Evolutionary conservation across 768 basidiomycete species (phyloP), one percentile per base, ranked within the genome.

Genomic region (Termitomyces heimii): DNA sequence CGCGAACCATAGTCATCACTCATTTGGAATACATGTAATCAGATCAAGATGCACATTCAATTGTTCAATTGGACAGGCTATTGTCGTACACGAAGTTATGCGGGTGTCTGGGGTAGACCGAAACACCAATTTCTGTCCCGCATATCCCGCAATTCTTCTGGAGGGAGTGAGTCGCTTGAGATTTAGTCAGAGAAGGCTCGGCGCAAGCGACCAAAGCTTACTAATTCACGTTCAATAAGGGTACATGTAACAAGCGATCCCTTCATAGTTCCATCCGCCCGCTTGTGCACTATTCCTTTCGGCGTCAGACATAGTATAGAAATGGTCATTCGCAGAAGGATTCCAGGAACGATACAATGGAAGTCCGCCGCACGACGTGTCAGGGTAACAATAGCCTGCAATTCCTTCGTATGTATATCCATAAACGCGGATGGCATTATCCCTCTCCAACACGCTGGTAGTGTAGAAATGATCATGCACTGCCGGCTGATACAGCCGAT

Each of bases 391-490:
- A 39, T 60, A 62, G 9, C 61, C 67, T 14, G 57, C 57, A 22
- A 63, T 53, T 5, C 65, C 63, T 47, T 67, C 56, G 18, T 14
- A 50, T 13, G 6, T 37, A 45, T 63, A 61, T 34, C 60, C 66
- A 18, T 54, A 46, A 7, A 40, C 14, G 24, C 29, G 37, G 12
- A 62, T 34, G 8, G 63, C 64, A 20, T 43, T 52, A 24, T 60
- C 59, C 43, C 56, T 54, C 50, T 65, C 66, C 9, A 45, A 32
- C 1, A 50, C 57, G 8, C 34, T 45, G 3, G 60, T 62, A 18
- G 67, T 68, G 44, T 68, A 68, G 26, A 66, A 65, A 50, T 68
- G 67, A 50, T 68, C 67, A 2, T 20, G 22, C n/a, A 20, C 20
- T 1, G 4, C 6, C 2, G 48, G 26, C 24, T 52, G 57, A 43